A percentile compares a stretch with the other conserved stretches of the same genome.
Evolutionary conservation across 1,284 basidiomycete genomes (phyloP).

Genomic region (Trichosporon sp.): DNA sequence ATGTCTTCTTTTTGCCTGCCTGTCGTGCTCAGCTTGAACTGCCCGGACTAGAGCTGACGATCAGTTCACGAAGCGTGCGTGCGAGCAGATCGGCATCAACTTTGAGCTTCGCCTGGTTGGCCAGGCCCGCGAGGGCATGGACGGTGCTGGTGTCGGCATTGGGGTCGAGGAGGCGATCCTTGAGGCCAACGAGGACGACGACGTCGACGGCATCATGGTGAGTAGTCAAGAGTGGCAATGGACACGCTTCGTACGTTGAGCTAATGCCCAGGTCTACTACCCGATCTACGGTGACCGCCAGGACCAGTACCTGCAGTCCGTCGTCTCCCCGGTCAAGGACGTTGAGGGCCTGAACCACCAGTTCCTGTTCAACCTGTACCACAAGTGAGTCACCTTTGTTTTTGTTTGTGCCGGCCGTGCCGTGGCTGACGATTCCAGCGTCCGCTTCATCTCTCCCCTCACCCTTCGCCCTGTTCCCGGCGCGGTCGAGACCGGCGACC

Average conservation of each 20-base stretch:
- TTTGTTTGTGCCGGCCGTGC: not conserved
- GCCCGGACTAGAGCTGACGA: not conserved
- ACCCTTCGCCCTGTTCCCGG: conserved; percentile 46
- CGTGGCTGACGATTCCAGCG: conserved; percentile 51
- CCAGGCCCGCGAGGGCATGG: conserved; percentile 52
- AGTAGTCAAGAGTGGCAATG: conserved; percentile 27
- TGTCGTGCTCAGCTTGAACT: not conserved
- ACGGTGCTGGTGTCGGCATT: conserved; percentile 56
- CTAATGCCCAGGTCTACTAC: conserved; percentile 73
- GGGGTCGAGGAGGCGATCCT: conserved; percentile 92
- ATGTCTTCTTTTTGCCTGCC: not conserved
- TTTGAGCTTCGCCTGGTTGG: conserved; percentile 72
- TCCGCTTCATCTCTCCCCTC: conserved; percentile 58
- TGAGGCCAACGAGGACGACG: conserved; percentile 81
- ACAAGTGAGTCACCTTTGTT: conserved; percentile 62
- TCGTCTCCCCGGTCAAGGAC: conserved; percentile 85
- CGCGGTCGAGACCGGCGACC: conserved; percentile 23
- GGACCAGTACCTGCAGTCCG: conserved; percentile 87
- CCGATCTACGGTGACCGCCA: conserved; percentile 84
- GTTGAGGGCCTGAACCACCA: conserved; percentile 96
- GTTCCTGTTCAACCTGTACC: conserved; percentile 94
- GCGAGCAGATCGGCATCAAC: conserved; percentile 78
- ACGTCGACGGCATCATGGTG: conserved; percentile 94
- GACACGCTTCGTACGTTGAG: not conserved
- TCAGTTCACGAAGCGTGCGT: conserved; percentile 82